These are phyloP conservation scores for Ophiostoma sp. DNA, from an alignment of 2,329 filamentous ascomycete genomes.

Conservation along the genomic window DNA sequence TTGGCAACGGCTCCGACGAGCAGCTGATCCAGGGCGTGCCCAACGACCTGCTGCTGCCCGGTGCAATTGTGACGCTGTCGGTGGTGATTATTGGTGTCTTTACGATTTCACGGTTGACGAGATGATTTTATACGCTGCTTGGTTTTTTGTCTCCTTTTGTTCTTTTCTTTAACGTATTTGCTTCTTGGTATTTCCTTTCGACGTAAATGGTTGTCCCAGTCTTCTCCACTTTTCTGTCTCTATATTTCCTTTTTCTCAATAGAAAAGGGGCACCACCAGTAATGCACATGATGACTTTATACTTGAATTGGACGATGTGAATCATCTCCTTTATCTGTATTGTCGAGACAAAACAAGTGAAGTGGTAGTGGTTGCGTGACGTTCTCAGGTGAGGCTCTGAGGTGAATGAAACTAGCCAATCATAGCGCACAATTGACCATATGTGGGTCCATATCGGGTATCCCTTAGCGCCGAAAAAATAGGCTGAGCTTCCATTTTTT, in stretches of 20 bases:
- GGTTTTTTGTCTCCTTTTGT: not conserved
- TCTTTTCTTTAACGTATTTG: not conserved
- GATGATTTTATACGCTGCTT: slow-evolving; percentile 29
- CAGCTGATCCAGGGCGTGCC: slow-evolving; percentile 89
- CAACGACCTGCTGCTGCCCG: slow-evolving; percentile 89
- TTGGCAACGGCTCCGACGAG: slow-evolving; percentile 43
- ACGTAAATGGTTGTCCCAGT: slow-evolving; percentile 9
- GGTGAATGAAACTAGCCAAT: not conserved
- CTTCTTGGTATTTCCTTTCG: not conserved
- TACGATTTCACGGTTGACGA: slow-evolving; percentile 71
- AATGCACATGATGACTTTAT: slow-evolving; percentile 16
- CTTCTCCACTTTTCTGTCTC: slow-evolving; percentile 24
- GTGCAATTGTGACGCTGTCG: slow-evolving; percentile 91
- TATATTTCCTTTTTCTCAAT: not conserved
- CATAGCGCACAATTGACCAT: not conserved
- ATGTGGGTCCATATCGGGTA: not conserved
- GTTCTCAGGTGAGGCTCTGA: not conserved
- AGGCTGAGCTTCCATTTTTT: slow-evolving; percentile 20
- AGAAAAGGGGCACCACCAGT: slow-evolving; percentile 9
- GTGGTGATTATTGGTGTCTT: slow-evolving; percentile 94
- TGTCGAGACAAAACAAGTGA: not conserved
- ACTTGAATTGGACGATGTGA: not conserved
- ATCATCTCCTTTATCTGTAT: not conserved
- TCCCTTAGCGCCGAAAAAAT: slow-evolving; percentile 22
- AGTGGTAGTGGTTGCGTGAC: not conserved